Evolutionary conservation across 208 protist genomes (phyloP), one percentile per base, ranked within the genome.

Genomic region (Strigomonas galati): DNA sequence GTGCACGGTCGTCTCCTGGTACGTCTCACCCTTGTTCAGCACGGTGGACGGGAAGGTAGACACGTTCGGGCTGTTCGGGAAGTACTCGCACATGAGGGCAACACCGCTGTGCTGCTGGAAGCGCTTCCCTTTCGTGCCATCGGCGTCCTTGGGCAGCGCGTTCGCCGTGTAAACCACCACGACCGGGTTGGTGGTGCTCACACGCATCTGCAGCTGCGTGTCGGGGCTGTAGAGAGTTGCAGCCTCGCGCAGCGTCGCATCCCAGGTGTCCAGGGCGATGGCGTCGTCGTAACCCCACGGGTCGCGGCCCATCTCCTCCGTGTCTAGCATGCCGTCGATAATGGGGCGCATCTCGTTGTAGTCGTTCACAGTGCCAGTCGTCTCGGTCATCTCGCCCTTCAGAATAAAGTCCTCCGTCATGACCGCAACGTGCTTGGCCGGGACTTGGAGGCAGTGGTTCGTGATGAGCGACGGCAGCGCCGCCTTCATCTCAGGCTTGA

Each of bases 21-120:
- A 91, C 51, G 59, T 74, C 58, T 91, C 81, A 21, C 71, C 71
- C 70, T 91, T 91, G 31, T 68, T 67, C 19, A 91, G 69, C 30
- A 54, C 64, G 9, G 85, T 91, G 21, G 78, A 78, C 3, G 86
- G 86, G 48, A 92, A 92, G 31, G 56, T 71, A 26, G 44, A 17
- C 35, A 87, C 62, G 60, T 92, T 92, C 12, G 81, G 81, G 46
- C 72, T 83, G 67, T 92, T 89, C 2, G 86, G 86, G 62, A 90
- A 92, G 77, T 90, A 92, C 69, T 92, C 83, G 63, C 79, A 85
- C 65, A 87, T 77, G n/a, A 90, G 51, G 31, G 79, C 74, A 44
- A 92, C 79, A 32, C 71, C 86, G 56, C 75, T 72, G 61, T 88
- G 79, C 17, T 55, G 80, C 52, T 82, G 78, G 55, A 86, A 92